Conservation (phyloP, 306 rosid genomes). For the Medicago ruthenica region DNA sequence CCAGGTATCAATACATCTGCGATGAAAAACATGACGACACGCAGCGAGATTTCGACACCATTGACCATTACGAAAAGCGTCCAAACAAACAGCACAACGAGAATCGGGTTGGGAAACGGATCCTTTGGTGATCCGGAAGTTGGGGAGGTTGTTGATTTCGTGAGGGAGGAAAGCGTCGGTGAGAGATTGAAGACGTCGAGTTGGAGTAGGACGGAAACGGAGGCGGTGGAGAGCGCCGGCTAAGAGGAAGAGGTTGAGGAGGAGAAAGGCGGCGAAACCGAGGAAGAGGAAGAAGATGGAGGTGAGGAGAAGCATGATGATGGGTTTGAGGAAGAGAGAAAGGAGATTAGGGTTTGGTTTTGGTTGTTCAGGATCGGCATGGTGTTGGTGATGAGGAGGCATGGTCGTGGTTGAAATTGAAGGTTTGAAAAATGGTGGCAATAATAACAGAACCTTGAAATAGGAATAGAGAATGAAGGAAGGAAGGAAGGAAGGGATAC, state of each 20-base stretch:
- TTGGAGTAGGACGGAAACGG: constrained; percentile 47
- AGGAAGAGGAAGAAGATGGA: constrained; percentile 83
- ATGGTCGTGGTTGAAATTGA: constrained; percentile 1
- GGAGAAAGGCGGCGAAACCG: constrained; percentile 70
- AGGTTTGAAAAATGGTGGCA: not conserved
- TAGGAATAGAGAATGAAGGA: not conserved
- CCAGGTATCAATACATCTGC: constrained; percentile 82
- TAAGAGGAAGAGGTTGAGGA: constrained; percentile 67
- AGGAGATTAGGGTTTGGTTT: constrained; percentile 66
- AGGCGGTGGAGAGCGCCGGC: constrained; percentile 70
- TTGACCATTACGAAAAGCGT: constrained; percentile 64
- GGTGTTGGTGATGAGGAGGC: constrained; percentile 33
- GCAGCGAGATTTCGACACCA: constrained; percentile 74
- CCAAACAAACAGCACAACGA: constrained; percentile 79
- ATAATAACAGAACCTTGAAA: not conserved
- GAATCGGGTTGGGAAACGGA: constrained; percentile 41
- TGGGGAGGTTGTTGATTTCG: constrained; percentile 63
- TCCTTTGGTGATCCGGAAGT: constrained; percentile 51
- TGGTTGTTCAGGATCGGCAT: constrained; percentile 46
- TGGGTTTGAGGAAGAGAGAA: constrained; percentile 68
- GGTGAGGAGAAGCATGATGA: constrained; percentile 75
- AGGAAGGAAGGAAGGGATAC: too few relatives aligned
- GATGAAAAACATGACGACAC: constrained; percentile 77
- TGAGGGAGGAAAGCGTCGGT: constrained; percentile 49
- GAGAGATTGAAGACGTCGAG: constrained; percentile 19